Conservation (phyloP, 192 early-diverging fungal species). For the Mortierella claussenii region DNA sequence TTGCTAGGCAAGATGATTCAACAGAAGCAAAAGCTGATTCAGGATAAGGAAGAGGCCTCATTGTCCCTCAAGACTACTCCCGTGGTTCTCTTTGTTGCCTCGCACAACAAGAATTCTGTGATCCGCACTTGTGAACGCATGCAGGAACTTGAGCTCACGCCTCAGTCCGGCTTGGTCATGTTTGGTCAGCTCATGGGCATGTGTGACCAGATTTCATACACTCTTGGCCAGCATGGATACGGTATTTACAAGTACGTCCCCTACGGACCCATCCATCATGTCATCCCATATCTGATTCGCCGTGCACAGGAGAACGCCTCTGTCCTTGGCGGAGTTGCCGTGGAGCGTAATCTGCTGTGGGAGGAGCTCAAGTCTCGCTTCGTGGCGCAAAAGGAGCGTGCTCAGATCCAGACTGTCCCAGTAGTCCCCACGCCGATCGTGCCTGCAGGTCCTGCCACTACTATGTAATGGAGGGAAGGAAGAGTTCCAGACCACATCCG, state of each 20-base stretch:
- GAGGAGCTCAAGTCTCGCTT: conserved; percentile 65
- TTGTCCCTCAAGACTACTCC: conserved; percentile 55
- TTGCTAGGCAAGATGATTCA: conserved; percentile 65
- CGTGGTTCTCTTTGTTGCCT: conserved; percentile 85
- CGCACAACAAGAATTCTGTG: conserved; percentile 89
- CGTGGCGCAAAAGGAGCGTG: conserved; percentile 18
- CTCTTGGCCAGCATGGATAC: conserved; percentile 79
- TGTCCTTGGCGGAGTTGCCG: conserved; percentile 70
- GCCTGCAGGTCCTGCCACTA: conserved; percentile 18
- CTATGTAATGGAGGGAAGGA: conserved; percentile 30
- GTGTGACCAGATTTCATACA: conserved; percentile 90
- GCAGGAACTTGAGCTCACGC: conserved; percentile 65
- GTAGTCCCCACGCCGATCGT: conserved; percentile 16
- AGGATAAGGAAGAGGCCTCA: conserved; percentile 1
- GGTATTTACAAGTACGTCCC: conserved; percentile 94
- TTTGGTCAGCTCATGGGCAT: conserved; percentile 97
- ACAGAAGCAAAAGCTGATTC: conserved; percentile 40
- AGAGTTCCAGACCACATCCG: too few species aligned
- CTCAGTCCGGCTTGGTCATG: conserved; percentile 71
- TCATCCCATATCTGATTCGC: conserved; percentile 93
- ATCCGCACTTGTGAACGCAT: conserved; percentile 69
- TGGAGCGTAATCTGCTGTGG: conserved; percentile 68
- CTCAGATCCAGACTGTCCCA: conserved; percentile 35
- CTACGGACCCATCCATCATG: conserved; percentile 89
- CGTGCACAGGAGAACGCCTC: conserved; percentile 95